phyloP scores from a whole-genome alignment of 2,329 filamentous ascomycete genomes.

The Penicillium sp. region DNA sequence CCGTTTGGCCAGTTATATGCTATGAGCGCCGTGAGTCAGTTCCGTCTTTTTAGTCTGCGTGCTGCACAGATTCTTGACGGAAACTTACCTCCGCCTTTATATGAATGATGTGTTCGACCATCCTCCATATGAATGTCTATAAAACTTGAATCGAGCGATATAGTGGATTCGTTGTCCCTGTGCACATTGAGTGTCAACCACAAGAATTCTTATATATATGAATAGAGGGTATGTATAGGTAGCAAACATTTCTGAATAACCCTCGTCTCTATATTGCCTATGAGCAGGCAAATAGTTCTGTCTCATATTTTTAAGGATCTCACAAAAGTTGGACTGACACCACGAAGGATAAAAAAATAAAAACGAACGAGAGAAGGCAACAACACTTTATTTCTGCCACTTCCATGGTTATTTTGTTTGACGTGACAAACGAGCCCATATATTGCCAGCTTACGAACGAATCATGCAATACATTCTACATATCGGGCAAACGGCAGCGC shows the following conservation, averaged over 20 bases:
- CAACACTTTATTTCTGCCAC: not conserved
- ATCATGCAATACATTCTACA: not conserved
- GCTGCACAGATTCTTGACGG: not conserved
- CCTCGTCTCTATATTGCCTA: conserved; percentile 7
- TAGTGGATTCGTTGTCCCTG: conserved; percentile 15
- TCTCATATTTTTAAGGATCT: not conserved
- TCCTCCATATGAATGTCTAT: conserved; percentile 20
- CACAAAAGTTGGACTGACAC: not conserved
- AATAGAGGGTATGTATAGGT: not conserved
- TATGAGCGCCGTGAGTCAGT: not conserved
- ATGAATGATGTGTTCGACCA: conserved; percentile 22
- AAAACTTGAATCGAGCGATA: conserved; percentile 20
- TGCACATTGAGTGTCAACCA: not conserved
- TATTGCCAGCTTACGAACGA: not conserved
- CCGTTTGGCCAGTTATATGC: conserved; percentile 3
- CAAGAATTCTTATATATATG: not conserved
- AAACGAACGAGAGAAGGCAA: not conserved
- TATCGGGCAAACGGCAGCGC: not conserved
- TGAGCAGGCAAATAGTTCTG: not conserved
- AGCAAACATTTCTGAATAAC: conserved; percentile 9
- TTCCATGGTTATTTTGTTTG: not conserved
- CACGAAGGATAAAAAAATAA: not conserved
- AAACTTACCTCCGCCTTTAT: conserved; percentile 15
- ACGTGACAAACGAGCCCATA: too few relatives aligned
- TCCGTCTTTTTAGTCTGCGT: not conserved